A percentile compares a stretch with the other conserved stretches of the same genome.
These are phyloP conservation scores for Coriolopsis trogii DNA, from an alignment of 1,284 basidiomycete genomes.

Conservation along the genomic window DNA sequence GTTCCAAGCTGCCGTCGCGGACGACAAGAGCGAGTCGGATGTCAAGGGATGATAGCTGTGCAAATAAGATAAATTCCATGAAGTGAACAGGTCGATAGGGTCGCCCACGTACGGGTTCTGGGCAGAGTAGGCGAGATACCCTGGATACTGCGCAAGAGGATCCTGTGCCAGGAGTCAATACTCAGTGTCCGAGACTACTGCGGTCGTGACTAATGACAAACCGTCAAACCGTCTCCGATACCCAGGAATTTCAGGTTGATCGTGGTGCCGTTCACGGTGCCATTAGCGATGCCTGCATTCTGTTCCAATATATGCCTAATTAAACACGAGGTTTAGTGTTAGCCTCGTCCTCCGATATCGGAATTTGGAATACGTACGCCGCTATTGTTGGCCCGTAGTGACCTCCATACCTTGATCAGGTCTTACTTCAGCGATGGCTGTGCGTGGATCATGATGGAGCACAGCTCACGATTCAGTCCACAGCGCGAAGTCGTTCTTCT, in stretches of 20 bases:
- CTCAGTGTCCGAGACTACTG: not conserved
- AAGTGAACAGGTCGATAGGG: not conserved
- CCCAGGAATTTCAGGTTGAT: constrained; percentile 66
- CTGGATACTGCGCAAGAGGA: constrained; percentile 59
- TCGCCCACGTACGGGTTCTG: constrained; percentile 45
- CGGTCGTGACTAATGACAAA: constrained; percentile 30
- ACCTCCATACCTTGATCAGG: constrained; percentile 51
- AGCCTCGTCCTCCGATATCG: not conserved
- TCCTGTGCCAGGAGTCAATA: constrained; percentile 41
- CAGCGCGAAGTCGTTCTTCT: constrained; percentile 53
- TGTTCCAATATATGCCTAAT: constrained; percentile 58
- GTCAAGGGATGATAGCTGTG: constrained; percentile 54
- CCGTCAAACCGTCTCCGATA: constrained; percentile 67
- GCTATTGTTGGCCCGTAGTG: constrained; percentile 69
- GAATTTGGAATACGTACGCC: constrained; percentile 39
- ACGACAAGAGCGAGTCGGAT: constrained; percentile 39
- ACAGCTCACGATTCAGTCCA: constrained; percentile 60
- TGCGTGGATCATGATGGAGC: constrained; percentile 11
- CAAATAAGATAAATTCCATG: not conserved
- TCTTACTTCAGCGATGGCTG: constrained; percentile 7
- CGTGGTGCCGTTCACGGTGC: constrained; percentile 46
- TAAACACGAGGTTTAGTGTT: not conserved
- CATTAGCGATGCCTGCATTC: constrained; percentile 58
- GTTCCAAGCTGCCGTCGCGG: constrained; percentile 49
- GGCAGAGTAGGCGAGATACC: constrained; percentile 55